Conservation (phyloP, 306 rosid species). For the Cicer arietinum region DNA sequence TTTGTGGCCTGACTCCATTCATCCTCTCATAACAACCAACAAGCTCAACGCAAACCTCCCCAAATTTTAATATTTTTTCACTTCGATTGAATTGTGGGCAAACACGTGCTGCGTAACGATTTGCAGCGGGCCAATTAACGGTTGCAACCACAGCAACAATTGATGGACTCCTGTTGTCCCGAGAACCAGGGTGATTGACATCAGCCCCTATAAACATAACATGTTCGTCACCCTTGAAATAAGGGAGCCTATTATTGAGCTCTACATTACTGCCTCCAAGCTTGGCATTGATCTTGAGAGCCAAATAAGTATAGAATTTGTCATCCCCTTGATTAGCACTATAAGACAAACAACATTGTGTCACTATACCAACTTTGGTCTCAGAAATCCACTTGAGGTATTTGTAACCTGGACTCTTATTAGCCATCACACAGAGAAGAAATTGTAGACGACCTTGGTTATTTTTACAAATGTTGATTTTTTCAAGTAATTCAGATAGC, state of each 20-base stretch:
- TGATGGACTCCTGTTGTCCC: slow-evolving; percentile 61
- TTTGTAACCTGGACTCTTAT: slow-evolving; percentile 68
- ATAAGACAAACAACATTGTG: slow-evolving; percentile 78
- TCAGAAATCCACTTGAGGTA: slow-evolving; percentile 75
- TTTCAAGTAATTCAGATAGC: slow-evolving; percentile 58
- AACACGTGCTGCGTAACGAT: slow-evolving; percentile 78
- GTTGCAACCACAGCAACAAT: slow-evolving; percentile 83
- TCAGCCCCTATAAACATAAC: slow-evolving; percentile 89
- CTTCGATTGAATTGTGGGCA: slow-evolving; percentile 57
- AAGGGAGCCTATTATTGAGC: slow-evolving; percentile 57
- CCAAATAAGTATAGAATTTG: slow-evolving; percentile 66
- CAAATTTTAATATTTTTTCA: slow-evolving; percentile 66
- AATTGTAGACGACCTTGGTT: slow-evolving; percentile 52
- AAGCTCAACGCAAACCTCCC: slow-evolving; percentile 71
- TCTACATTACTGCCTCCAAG: slow-evolving; percentile 92
- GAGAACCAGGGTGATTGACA: slow-evolving; percentile 76
- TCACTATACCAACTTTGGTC: slow-evolving; percentile 74
- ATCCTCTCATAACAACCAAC: slow-evolving; percentile 51
- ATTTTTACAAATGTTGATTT: slow-evolving; percentile 38
- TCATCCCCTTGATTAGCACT: slow-evolving; percentile 59
- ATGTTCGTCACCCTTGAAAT: slow-evolving; percentile 54
- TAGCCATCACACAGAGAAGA: slow-evolving; percentile 77
- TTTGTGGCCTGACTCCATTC: slow-evolving; percentile 60
- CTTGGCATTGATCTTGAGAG: slow-evolving; percentile 84
- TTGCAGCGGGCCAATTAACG: slow-evolving; percentile 86